Evolutionary conservation across 108 stramenopile genomes (phyloP), one percentile per base, ranked within the genome.

Genomic region (Fistulifera solaris): DNA sequence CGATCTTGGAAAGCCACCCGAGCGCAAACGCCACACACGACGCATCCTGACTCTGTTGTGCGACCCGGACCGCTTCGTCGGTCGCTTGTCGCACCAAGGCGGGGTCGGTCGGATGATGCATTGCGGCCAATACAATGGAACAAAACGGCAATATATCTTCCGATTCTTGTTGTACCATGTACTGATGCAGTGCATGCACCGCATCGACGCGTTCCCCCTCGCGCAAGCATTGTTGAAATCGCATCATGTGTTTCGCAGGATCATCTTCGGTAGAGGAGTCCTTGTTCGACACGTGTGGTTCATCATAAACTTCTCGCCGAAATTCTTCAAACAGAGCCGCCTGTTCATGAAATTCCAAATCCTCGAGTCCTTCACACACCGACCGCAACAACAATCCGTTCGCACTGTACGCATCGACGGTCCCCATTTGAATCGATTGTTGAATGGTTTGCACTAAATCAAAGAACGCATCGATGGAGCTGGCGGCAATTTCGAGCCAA

Each of bases 41-140:
- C 6, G 75, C 77, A 70, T 94, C 92, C 35, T 81, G 78, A 45
- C 78, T 73, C 63, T 94, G 91, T 57, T 96, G 95, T 23, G 92
- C 95, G 16, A 96, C 92, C n/a, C 89, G 62, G 8, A 96, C 79
- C 8, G 93, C 89, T 65, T 96, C 95, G 45, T 92, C 85, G 19
- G 89, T 80, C 11, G 95, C 95, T 61, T 79, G 57, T 35, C 71
- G 51, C 8, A 88, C 70, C 59, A 94, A 44, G n/a, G 59, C 58
- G 11, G 56, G 42, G 56, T 91, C 85, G 4, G 90, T 92, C 48
- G 68, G 65, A 52, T 73, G 58, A 52, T 91, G 76, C 28, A 82
- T 64, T 28, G 75, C 72, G 1, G 91, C 89, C 19, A 93, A 55
- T 1, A 93, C 40, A 44, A 95, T 77, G 0, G 87, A 66, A 1